Evolutionary conservation across 768 basidiomycete genomes (phyloP).

Genomic region (Boletales sp.): DNA sequence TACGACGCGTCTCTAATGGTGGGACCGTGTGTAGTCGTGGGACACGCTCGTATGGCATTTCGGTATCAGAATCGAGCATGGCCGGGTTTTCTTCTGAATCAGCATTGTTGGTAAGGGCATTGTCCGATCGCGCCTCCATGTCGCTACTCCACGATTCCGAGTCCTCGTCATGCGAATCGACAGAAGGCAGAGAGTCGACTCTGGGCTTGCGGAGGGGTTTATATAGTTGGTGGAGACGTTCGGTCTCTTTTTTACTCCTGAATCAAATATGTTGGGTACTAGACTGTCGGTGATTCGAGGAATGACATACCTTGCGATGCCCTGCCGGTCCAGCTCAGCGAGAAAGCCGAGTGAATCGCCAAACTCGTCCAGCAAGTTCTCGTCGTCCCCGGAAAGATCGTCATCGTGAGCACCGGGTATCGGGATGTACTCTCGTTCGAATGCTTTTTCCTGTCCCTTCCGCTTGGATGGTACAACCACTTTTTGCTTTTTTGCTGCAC

Average conservation of each 20-base stretch:
- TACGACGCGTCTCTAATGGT: constrained; percentile 45
- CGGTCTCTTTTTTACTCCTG: constrained; percentile 85
- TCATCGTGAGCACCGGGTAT: constrained; percentile 44
- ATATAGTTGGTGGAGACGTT: constrained; percentile 61
- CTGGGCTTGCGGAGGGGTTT: constrained; percentile 49
- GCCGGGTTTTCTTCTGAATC: constrained; percentile 8
- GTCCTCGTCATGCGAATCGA: constrained; percentile 65
- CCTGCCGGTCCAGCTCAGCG: constrained; percentile 64
- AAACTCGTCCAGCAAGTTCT: constrained; percentile 63
- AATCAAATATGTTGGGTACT: constrained; percentile 2
- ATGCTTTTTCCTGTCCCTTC: constrained; percentile 57
- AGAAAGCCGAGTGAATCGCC: constrained; percentile 66
- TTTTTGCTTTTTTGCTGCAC: constrained; percentile 61
- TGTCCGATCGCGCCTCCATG: constrained; percentile 27
- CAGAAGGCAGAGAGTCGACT: constrained; percentile 62
- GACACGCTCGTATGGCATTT: constrained; percentile 70
- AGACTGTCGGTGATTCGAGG: neutral
- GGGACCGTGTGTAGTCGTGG: constrained; percentile 50
- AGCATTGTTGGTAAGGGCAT: constrained; percentile 3
- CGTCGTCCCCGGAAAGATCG: constrained; percentile 66
- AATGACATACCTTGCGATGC: constrained; percentile 67
- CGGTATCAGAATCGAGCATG: constrained; percentile 48
- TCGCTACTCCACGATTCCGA: constrained; percentile 49
- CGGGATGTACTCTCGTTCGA: constrained; percentile 56
- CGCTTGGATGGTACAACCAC: constrained; percentile 46